phyloP scores from a whole-genome alignment of 306 rosid genomes.

The apple (Malus domestica) region DNA sequence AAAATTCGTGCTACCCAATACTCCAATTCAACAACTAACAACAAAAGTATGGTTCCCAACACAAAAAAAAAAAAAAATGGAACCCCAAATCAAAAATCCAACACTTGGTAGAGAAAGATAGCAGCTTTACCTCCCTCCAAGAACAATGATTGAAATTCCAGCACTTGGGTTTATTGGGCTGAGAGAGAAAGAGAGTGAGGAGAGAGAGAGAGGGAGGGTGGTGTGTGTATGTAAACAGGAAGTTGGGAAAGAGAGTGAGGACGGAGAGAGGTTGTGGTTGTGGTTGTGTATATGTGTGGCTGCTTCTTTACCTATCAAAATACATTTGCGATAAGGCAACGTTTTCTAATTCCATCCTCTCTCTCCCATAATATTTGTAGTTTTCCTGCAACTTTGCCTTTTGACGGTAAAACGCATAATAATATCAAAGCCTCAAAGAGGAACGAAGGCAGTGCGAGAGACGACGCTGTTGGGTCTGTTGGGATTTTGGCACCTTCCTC shows the following conservation, averaged over 20 bases:
- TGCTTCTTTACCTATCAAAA: slow-evolving; percentile 49
- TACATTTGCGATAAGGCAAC: slow-evolving; percentile 28
- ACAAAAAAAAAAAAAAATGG: not conserved
- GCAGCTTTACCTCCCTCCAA: slow-evolving; percentile 8
- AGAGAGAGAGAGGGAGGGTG: slow-evolving; percentile 5
- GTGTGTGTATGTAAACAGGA: slow-evolving; percentile 1
- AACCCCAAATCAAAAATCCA: slow-evolving; percentile 25
- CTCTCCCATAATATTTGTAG: not conserved
- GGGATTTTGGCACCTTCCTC: slow-evolving; percentile 9
- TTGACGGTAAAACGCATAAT: not conserved
- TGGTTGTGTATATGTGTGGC: slow-evolving; percentile 46
- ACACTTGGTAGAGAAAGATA: not conserved
- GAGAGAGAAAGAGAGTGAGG: not conserved
- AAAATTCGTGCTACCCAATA: slow-evolving; percentile 33
- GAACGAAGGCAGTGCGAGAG: not conserved
- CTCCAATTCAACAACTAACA: slow-evolving; percentile 13
- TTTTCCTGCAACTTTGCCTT: not conserved
- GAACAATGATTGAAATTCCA: not conserved
- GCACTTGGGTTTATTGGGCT: not conserved
- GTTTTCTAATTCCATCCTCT: not conserved
- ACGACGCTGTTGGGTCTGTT: not conserved
- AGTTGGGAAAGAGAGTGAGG: not conserved
- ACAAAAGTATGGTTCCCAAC: slow-evolving; percentile 2
- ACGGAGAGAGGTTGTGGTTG: not conserved
- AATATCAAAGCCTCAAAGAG: not conserved